phyloP scores from a whole-genome alignment of 2,329 filamentous ascomycete species.

The Amphichorda felina region DNA sequence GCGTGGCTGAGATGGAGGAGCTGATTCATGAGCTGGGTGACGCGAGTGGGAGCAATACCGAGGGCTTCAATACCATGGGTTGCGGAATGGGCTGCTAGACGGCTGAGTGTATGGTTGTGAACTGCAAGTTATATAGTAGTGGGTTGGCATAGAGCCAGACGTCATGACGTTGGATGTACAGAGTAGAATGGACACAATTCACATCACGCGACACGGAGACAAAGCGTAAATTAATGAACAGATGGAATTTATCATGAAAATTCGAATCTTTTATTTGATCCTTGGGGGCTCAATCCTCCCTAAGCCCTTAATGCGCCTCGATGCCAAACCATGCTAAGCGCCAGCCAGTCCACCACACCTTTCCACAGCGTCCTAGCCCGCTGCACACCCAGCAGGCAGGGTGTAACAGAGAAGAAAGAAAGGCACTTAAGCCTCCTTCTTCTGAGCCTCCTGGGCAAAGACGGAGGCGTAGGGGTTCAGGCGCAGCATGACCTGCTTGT shows the following conservation, averaged over 20 bases:
- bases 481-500: conserved; percentile 97
- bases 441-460: conserved; percentile 59
- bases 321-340: conserved; percentile 16
- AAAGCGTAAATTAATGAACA: conserved; percentile 4
- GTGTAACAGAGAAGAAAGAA: background rate
- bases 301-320: conserved; percentile 25
- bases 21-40: conserved; percentile 26
- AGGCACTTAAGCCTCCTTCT: conserved; percentile 24
- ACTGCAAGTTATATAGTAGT: too few species aligned
- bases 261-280: conserved; percentile 18
- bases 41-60: background rate
- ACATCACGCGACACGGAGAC: background rate
- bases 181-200: background rate
- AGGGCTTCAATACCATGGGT: conserved; percentile 4
- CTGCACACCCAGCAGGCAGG: conserved; percentile 5
- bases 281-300: conserved; percentile 15
- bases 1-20: conserved; percentile 52
- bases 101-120: too few species aligned
- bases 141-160: too few species aligned
- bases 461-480: conserved; percentile 96
- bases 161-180: background rate
- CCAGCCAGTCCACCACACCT: background rate
- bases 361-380: background rate
- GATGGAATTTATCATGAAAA: conserved; percentile 14
- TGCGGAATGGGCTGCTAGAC: conserved; percentile 17